Evolutionary conservation across 257 asterid species (phyloP), one percentile per base, ranked within the genome.

Genomic region (Lantana camara): DNA sequence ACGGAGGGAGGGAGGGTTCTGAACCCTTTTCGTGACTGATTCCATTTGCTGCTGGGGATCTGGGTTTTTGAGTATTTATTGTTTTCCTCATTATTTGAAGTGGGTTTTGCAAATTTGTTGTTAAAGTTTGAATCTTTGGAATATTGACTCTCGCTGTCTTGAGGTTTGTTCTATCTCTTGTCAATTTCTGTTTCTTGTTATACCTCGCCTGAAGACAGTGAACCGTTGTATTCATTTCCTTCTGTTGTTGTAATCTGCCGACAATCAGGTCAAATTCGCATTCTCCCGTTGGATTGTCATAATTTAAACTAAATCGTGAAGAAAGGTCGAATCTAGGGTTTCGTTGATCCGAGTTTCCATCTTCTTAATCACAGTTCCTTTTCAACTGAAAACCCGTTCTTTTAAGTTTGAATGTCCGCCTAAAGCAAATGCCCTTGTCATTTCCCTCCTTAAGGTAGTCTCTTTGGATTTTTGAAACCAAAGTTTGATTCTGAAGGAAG

Each of bases 401-500:
- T 46, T 76, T 63, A 69, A 32, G 77, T 81, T 82, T 84, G 87
- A 84, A 79, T 76, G 58, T 74, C 67, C 41, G 52, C 57, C 29
- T n/a, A n/a, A n/a, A n/a, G n/a, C n/a, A n/a, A n/a, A n/a, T n/a
- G n/a, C 65, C 68, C 44, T 49, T 60, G 38, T 59, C 38, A 78
- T 80, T 86, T 87, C 85, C 81, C 83, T 79, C 84, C 86, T 71
- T 64, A 66, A 73, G 67, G 24, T 66, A 57, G 59, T 73, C 79
- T 48, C 42, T 65, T 79, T 77, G 74, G 83, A 68, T 78, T 86
- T 86, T 82, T 73, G 77, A 85, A 89, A 79, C 66, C 85, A 75
- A 86, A 86, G 89, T 66, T 78, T 76, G 73, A 83, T 89, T 86
- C 95, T 74, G 42, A 75, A 49, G 62, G 70, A 80, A 77, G 88